These are phyloP conservation scores for Mycosphaerelloides madeirae DNA, from an alignment of 2,329 filamentous ascomycete species.

Conservation along the genomic window DNA sequence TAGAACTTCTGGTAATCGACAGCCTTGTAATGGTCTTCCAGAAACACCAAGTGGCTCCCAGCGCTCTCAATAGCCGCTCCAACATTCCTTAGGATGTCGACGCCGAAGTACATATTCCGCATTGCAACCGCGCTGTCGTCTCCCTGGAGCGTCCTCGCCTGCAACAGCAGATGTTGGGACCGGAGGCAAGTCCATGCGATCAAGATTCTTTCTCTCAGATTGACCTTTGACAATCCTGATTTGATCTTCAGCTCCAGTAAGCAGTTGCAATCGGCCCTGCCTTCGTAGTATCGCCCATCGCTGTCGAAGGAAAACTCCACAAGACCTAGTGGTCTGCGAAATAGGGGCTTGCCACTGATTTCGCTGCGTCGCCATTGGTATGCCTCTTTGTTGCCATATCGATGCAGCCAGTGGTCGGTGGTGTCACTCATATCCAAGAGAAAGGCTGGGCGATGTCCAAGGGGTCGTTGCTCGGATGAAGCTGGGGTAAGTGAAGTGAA, in stretches of 20 bases:
- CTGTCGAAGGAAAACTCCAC: conserved; percentile 43
- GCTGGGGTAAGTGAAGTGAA: too few species aligned
- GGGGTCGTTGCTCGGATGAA: too few species aligned
- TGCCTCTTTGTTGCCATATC: conserved; percentile 35
- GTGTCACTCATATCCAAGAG: background rate
- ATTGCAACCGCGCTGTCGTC: conserved; percentile 7
- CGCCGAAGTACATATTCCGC: conserved; percentile 30
- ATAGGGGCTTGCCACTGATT: conserved; percentile 22
- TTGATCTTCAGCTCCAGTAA: conserved; percentile 35
- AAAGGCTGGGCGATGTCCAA: too few species aligned
- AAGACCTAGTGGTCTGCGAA: conserved; percentile 38
- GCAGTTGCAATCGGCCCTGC: conserved; percentile 43
- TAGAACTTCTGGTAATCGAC: conserved; percentile 37
- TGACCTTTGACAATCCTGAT: conserved; percentile 27
- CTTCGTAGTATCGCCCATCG: conserved; percentile 42
- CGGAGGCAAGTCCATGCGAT: conserved; percentile 39
- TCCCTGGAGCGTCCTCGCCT: conserved; percentile 27
- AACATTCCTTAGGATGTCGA: conserved; percentile 30
- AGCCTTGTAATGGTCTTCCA: conserved; percentile 34
- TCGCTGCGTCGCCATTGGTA: conserved; percentile 34
- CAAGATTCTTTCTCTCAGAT: conserved; percentile 34
- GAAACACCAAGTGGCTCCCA: conserved; percentile 32
- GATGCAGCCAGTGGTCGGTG: conserved; percentile 36
- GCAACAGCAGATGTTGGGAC: conserved; percentile 37
- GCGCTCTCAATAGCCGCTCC: conserved; percentile 32